Evolutionary conservation across 2,329 filamentous ascomycete species (phyloP).

Genomic region (Tolypocladium cylindrosporum): DNA sequence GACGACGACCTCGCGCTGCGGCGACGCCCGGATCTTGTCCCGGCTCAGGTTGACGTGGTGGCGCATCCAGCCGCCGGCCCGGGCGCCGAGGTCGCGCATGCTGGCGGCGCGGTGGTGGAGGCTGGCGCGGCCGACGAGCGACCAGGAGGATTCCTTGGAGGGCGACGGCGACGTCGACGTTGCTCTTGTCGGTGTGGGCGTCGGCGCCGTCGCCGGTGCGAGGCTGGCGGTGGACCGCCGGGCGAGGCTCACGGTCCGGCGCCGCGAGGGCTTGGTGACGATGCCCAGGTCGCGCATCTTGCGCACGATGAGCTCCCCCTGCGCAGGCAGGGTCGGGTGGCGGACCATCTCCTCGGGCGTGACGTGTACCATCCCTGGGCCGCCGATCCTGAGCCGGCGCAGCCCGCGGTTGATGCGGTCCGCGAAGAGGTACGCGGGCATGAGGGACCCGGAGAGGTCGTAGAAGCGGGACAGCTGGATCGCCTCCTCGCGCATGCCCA

Average conservation of each 20-base stretch:
- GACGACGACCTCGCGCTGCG: background rate
- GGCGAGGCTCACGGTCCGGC: slow-evolving; percentile 3
- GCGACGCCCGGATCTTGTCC: background rate
- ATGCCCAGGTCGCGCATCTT: slow-evolving; percentile 13
- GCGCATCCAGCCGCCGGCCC: slow-evolving; percentile 16
- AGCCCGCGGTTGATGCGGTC: slow-evolving; percentile 33
- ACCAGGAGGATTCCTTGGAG: background rate
- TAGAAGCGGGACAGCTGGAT: slow-evolving; percentile 38
- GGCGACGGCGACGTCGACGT: slow-evolving; percentile 3
- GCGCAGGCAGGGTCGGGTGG: slow-evolving; percentile 37
- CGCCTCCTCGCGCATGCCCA: slow-evolving; percentile 29
- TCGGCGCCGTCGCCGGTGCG: background rate
- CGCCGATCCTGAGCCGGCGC: slow-evolving; percentile 22
- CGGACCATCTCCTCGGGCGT: slow-evolving; percentile 39
- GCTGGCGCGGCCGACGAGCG: slow-evolving; percentile 4
- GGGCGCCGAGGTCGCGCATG: slow-evolving; percentile 14
- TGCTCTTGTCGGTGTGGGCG: background rate
- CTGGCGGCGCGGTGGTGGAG: slow-evolving; percentile 4
- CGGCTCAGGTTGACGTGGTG: slow-evolving; percentile 10
- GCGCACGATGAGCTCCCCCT: slow-evolving; percentile 31
- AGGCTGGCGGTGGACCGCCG: background rate
- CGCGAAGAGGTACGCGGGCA: slow-evolving; percentile 37
- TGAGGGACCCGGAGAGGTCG: slow-evolving; percentile 37
- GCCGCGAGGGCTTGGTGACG: slow-evolving; percentile 7
- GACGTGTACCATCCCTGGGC: slow-evolving; percentile 27